Evolutionary conservation across 2,329 filamentous ascomycete species (phyloP), one percentile per base, ranked within the genome.

Genomic region (Didymella exigua): DNA sequence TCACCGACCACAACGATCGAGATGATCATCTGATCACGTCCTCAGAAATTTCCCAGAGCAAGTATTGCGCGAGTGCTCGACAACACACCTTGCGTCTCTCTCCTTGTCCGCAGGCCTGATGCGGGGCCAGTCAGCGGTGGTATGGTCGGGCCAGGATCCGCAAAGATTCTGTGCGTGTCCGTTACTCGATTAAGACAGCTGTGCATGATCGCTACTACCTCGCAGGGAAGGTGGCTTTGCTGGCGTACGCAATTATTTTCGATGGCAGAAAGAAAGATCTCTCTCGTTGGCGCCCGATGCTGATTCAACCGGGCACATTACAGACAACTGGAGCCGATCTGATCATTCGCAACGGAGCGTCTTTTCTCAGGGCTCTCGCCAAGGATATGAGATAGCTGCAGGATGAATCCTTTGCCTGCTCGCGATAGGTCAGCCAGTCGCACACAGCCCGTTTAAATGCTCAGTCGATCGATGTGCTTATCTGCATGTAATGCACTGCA

Each of bases 171-270:
- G 55, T 44, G 50, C 52, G 42, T 49, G 34, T 62, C 53, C 51
- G 40, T 61, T 54, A 50, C 61, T 49, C 47, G 40, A 58, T 62
- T 52, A 13, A 61, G 60, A 54, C 9, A 33, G 31, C 41, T 50
- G 34, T 58, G 61, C 61, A 64, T 62, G 45, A 29, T 53, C 49
- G 36, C 45, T 48, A 47, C 43, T 36, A 19, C 48, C 33, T 49
- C 24, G 27, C 42, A 38, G 37, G 34, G 31, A 27, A 47, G 18
- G 23, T 16, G 8, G 16, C 19, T 24, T 3, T 10, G 34, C 23
- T n/a, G 33, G 31, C 19, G 18, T n/a, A 50, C 50, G 41, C 50
- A 36, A 19, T 55, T 46, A 47, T 55, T 26, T 36, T 41, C 23
- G 23, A 45, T 44, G 18, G 33, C 40, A n/a, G 14, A 49, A 33